Conservation (phyloP, 257 asterid species). For the Scutellaria barbata region DNA sequence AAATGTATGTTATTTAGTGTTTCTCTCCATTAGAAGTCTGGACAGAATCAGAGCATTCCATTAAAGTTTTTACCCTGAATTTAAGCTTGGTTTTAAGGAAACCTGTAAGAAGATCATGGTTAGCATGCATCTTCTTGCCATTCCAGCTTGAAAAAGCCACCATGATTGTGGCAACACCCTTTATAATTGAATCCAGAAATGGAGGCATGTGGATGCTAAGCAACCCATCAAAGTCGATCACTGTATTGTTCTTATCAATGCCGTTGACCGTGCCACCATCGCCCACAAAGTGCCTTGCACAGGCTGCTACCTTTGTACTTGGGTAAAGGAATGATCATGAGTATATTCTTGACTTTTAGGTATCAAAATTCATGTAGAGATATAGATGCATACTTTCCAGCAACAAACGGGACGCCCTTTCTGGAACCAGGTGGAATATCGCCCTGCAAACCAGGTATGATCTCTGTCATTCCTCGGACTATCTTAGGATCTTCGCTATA, state of each 20-base stretch:
- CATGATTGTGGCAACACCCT: constrained; percentile 76
- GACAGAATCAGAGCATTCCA: background rate
- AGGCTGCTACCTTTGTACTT: constrained; percentile 69
- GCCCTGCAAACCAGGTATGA: constrained; percentile 94
- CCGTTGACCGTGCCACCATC: constrained; percentile 74
- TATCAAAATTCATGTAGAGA: too few relatives aligned
- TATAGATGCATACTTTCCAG: constrained; percentile 61
- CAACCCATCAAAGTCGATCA: constrained; percentile 53
- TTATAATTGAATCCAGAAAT: constrained; percentile 54
- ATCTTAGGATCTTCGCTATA: constrained; percentile 86
- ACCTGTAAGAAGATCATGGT: constrained; percentile 55
- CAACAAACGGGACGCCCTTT: constrained; percentile 72
- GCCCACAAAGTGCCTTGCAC: constrained; percentile 80
- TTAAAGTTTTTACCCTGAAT: constrained; percentile 53
- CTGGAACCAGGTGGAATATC: constrained; percentile 58
- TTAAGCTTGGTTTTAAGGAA: constrained; percentile 61
- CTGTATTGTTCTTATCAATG: constrained; percentile 61
- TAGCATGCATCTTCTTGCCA: constrained; percentile 65
- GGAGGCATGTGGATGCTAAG: constrained; percentile 71
- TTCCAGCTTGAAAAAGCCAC: constrained; percentile 78
- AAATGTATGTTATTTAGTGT: constrained; percentile 19
- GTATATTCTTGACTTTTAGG: too few relatives aligned
- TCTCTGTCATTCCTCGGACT: constrained; percentile 80
- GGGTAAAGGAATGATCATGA: background rate
- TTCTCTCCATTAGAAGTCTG: background rate